Conservation (phyloP, 768 basidiomycete species). For the Suillus brevipes region DNA sequence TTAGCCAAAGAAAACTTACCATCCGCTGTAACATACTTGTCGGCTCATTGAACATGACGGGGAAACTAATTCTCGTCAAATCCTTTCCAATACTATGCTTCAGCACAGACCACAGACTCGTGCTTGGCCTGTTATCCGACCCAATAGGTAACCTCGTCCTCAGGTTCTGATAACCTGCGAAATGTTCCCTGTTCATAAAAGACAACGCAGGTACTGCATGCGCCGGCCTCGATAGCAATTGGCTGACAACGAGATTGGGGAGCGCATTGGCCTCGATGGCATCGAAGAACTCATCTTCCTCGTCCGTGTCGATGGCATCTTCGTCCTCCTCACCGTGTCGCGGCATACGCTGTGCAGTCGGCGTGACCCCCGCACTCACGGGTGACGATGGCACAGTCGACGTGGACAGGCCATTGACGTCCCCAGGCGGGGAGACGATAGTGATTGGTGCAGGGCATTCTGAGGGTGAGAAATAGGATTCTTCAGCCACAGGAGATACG, state of each 20-base stretch:
- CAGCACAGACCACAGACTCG: slow-evolving; percentile 92
- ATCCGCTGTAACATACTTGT: slow-evolving; percentile 97
- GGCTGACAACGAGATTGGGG: slow-evolving; percentile 71
- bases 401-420: slow-evolving; percentile 3
- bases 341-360: slow-evolving; percentile 23
- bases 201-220: slow-evolving; percentile 36
- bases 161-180: slow-evolving; percentile 67
- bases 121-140: slow-evolving; percentile 79
- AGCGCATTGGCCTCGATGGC: slow-evolving; percentile 85
- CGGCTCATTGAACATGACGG: slow-evolving; percentile 91
- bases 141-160: slow-evolving; percentile 61
- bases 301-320: slow-evolving; percentile 55
- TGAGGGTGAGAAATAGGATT: slow-evolving; percentile 22
- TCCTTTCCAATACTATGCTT: slow-evolving; percentile 97
- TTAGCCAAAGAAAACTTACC: slow-evolving; percentile 41
- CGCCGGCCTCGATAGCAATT: slow-evolving; percentile 54
- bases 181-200: slow-evolving; percentile 45
- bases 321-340: slow-evolving; percentile 34
- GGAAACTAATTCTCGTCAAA: slow-evolving; percentile 92
- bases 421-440: slow-evolving; percentile 12
- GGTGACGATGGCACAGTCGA: slow-evolving; percentile 9
- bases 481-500: slow-evolving; percentile 18
- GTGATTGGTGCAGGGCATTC: slow-evolving; percentile 16
- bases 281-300: slow-evolving; percentile 97
- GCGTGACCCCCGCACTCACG: slow-evolving; percentile 15